Conservation (phyloP, 495 filamentous ascomycete genomes). For the Penicillium antarcticum region DNA sequence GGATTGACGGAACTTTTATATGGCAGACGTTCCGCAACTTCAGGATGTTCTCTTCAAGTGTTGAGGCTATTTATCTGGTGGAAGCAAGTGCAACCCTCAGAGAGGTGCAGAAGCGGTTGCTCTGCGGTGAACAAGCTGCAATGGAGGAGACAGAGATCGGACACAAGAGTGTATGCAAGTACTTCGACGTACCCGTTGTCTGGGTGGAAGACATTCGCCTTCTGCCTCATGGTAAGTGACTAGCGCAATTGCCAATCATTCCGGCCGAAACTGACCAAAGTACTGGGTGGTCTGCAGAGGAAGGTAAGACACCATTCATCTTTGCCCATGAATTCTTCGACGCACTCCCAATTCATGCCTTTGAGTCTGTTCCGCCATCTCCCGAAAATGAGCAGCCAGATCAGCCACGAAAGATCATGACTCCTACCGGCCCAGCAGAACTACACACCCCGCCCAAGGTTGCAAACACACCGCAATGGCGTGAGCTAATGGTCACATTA, state of each 20-base stretch:
- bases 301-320: slow-evolving; percentile 79
- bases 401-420: slow-evolving; percentile 40
- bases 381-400: slow-evolving; percentile 29
- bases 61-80: slow-evolving; percentile 85
- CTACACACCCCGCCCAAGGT: slow-evolving; percentile 41
- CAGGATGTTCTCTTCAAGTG: slow-evolving; percentile 67
- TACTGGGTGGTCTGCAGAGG: slow-evolving; percentile 18
- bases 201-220: slow-evolving; percentile 90
- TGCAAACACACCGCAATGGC: slow-evolving; percentile 67
- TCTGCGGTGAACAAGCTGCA: slow-evolving; percentile 71
- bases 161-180: slow-evolving; percentile 71
- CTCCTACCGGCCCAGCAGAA: slow-evolving; percentile 41
- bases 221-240: slow-evolving; percentile 62
- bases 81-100: slow-evolving; percentile 80
- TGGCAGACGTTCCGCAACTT: slow-evolving; percentile 78
- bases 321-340: slow-evolving; percentile 98
- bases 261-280: neutral
- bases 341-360: slow-evolving; percentile 95
- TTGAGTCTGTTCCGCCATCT: slow-evolving; percentile 63
- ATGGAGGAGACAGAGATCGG: slow-evolving; percentile 74
- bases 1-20: neutral
- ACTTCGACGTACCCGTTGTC: slow-evolving; percentile 65
- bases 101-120: slow-evolving; percentile 69
- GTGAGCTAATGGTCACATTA: slow-evolving; percentile 78
- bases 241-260: neutral